A percentile compares a stretch with the other conserved stretches of the same genome.
phyloP scores from a whole-genome alignment of 2,329 filamentous ascomycete species.

The Stagonosporopsis tanaceti region DNA sequence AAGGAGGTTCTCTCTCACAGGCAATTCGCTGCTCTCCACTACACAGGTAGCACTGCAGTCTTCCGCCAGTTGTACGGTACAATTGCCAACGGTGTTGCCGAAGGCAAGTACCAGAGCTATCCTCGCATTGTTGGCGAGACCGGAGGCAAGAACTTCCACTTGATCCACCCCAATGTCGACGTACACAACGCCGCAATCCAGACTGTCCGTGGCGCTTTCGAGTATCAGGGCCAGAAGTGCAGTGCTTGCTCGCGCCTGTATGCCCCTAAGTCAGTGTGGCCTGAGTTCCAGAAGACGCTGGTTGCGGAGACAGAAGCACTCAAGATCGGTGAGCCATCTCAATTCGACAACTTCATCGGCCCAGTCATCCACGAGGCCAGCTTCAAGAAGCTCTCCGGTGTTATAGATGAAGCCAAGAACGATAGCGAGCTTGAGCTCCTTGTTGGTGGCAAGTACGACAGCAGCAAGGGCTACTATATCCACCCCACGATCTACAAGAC shows the following conservation, averaged over 20 bases:
- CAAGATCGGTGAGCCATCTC: conserved; percentile 72
- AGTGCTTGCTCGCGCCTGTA: conserved; percentile 84
- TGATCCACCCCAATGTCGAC: conserved; percentile 80
- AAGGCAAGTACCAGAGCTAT: conserved; percentile 84
- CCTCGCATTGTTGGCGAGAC: conserved; percentile 91
- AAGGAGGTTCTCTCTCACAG: conserved; percentile 76
- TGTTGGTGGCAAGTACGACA: conserved; percentile 79
- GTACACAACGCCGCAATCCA: conserved; percentile 80
- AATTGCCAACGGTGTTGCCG: conserved; percentile 81
- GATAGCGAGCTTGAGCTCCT: conserved; percentile 77
- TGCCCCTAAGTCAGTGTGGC: conserved; percentile 77
- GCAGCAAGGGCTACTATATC: conserved; percentile 81
- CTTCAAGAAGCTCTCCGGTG: conserved; percentile 79
- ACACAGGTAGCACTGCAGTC: conserved; percentile 90
- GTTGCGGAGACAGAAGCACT: conserved; percentile 74
- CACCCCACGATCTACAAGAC: conserved; percentile 84
- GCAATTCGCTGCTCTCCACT: conserved; percentile 90
- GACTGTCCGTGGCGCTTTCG: conserved; percentile 86
- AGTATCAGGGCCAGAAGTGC: conserved; percentile 93
- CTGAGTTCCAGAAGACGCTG: conserved; percentile 72
- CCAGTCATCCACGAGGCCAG: conserved; percentile 84
- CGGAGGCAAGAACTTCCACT: conserved; percentile 92
- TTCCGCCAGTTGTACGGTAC: conserved; percentile 89
- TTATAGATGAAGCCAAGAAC: conserved; percentile 81
- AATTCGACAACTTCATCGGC: conserved; percentile 82